Conservation (phyloP, 345 rosid genomes). For the Crucihimalaya himalaica region DNA sequence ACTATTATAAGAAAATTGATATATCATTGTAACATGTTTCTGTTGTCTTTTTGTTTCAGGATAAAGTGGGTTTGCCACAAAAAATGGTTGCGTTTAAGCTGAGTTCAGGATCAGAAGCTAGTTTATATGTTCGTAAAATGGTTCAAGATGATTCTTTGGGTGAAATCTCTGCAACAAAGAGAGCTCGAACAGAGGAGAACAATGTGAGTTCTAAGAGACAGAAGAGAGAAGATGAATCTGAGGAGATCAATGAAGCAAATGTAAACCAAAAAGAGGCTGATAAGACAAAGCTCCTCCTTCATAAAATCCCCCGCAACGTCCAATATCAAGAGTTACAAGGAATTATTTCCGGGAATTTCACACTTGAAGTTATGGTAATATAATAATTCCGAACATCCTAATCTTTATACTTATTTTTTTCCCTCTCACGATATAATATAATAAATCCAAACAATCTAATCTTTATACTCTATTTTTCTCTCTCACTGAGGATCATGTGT, state of each 20-base stretch:
- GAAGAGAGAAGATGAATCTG: slow-evolving; percentile 30
- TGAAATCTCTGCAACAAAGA: slow-evolving; percentile 36
- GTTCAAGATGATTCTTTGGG: slow-evolving; percentile 18
- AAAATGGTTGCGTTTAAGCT: slow-evolving; percentile 49
- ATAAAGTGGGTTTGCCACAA: slow-evolving; percentile 59
- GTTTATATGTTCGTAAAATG: slow-evolving; percentile 62
- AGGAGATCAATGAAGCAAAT: slow-evolving; percentile 21
- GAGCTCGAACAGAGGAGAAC: slow-evolving; percentile 45
- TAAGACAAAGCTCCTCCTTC: slow-evolving; percentile 59
- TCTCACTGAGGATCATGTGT: slow-evolving; percentile 3
- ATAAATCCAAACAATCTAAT: neutral
- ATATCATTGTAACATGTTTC: neutral
- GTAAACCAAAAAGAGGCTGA: slow-evolving; percentile 30
- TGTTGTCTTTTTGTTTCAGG: slow-evolving; percentile 49
- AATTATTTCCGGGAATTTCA: slow-evolving; percentile 52
- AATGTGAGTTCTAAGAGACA: slow-evolving; percentile 46
- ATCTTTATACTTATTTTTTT: neutral
- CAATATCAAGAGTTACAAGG: slow-evolving; percentile 51
- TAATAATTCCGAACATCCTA: neutral
- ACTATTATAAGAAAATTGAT: neutral
- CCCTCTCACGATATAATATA: slow-evolving; percentile 25
- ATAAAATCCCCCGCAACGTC: slow-evolving; percentile 60
- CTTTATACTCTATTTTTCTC: neutral
- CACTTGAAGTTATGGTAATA: slow-evolving; percentile 62
- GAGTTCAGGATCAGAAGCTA: slow-evolving; percentile 43